Percentiles rank a stretch among this genome's conserved stretches.
Evolutionary conservation across 2,329 filamentous ascomycete species (phyloP).

Genomic region (Hawksworthiomyces lignivorus): DNA sequence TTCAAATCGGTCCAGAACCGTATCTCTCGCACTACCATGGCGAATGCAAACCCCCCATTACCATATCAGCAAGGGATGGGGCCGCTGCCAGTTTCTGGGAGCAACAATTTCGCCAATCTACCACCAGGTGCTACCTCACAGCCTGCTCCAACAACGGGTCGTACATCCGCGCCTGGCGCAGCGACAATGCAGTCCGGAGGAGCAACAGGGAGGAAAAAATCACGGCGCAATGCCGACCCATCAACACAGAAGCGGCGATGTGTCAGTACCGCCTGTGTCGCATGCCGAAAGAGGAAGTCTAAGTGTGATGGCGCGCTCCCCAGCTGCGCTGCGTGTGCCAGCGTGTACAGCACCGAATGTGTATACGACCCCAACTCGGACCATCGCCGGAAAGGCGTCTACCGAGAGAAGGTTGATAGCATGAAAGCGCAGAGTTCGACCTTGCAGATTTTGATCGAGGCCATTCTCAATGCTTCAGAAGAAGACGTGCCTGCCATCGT

Average conservation of each 20-base stretch:
- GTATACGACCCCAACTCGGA: slow-evolving; percentile 95
- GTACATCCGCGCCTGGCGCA: background rate
- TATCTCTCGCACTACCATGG: no score
- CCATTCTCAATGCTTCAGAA: slow-evolving; percentile 84
- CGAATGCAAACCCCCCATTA: no score
- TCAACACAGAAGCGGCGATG: slow-evolving; percentile 61
- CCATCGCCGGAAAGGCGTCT: slow-evolving; percentile 91
- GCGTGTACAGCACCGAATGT: slow-evolving; percentile 85
- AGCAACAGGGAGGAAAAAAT: slow-evolving; percentile 36
- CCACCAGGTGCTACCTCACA: no score
- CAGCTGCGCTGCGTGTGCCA: slow-evolving; percentile 90
- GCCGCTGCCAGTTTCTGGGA: no score
- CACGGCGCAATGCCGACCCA: slow-evolving; percentile 39
- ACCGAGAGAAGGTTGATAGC: slow-evolving; percentile 85
- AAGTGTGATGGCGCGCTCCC: slow-evolving; percentile 91
- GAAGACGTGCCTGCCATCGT: slow-evolving; percentile 77
- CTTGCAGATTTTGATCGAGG: slow-evolving; percentile 84
- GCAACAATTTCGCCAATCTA: no score
- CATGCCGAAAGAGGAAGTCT: slow-evolving; percentile 69
- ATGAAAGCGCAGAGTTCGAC: slow-evolving; percentile 83
- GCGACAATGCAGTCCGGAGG: background rate
- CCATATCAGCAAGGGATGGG: no score
- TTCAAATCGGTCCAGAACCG: no score
- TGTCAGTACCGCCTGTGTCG: slow-evolving; percentile 78
- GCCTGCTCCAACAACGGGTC: background rate